Conservation (phyloP, 2,329 filamentous ascomycete genomes). For the Cytospora piceae region DNA sequence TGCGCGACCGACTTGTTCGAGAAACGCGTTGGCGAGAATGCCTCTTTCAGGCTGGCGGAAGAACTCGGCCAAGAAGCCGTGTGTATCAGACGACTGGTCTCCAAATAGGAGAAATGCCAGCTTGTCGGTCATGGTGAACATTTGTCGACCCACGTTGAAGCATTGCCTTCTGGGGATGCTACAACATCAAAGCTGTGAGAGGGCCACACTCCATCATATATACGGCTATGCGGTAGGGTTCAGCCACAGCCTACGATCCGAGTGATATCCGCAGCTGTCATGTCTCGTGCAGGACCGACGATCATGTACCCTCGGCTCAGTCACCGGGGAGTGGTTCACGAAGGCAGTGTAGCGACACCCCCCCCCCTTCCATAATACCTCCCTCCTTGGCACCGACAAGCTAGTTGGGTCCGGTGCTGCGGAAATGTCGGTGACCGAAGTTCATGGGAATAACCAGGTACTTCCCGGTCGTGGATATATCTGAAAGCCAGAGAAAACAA, state of each 20-base stretch:
- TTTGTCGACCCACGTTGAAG: conserved; percentile 34
- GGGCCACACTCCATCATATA: conserved; percentile 25
- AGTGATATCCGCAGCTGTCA: conserved; percentile 7
- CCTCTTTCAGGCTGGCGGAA: conserved; percentile 50
- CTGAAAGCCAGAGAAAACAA: conserved; percentile 10
- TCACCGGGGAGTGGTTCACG: conserved; percentile 22
- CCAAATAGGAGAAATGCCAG: conserved; percentile 67
- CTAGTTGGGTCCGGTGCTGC: conserved; percentile 42
- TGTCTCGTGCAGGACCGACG: conserved; percentile 16
- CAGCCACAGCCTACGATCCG: conserved; percentile 16
- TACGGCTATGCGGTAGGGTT: conserved; percentile 17
- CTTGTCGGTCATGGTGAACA: conserved; percentile 49
- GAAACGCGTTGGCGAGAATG: conserved; percentile 62
- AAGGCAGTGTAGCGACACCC: conserved; percentile 32
- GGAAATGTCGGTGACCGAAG: conserved; percentile 50
- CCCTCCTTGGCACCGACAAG: conserved; percentile 37
- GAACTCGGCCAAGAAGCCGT: conserved; percentile 62
- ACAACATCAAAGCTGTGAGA: neutral
- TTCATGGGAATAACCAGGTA: conserved; percentile 43
- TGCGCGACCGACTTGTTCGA: conserved; percentile 60
- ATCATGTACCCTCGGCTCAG: conserved; percentile 20
- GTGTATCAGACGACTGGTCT: conserved; percentile 72
- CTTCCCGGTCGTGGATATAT: conserved; percentile 42
- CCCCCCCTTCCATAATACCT: conserved; percentile 36
- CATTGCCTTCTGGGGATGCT: conserved; percentile 21